A percentile compares a stretch with the other conserved stretches of the same genome.
Evolutionary conservation across 2,329 filamentous ascomycete genomes (phyloP).

Genomic region (Fusarium incarnatum): DNA sequence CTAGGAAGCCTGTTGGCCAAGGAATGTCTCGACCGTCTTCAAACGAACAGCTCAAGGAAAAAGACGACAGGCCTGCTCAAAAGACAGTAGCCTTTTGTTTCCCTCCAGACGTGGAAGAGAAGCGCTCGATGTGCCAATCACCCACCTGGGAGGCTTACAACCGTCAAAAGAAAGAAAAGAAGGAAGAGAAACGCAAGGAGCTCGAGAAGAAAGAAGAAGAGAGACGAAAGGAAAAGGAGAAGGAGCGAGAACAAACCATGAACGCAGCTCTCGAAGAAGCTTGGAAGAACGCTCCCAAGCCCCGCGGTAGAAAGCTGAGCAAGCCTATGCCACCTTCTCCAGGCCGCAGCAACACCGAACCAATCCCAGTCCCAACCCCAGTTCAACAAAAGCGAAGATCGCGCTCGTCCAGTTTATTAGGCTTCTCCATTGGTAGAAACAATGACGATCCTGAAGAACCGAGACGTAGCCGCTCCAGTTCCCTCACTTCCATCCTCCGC

Average conservation of each 20-base stretch:
- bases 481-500: conserved; percentile 52
- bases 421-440: conserved; percentile 38
- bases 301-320: conserved; percentile 48
- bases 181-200: conserved; percentile 59
- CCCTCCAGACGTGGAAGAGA: conserved; percentile 48
- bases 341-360: conserved; percentile 38
- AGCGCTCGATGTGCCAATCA: conserved; percentile 66
- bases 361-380: neutral
- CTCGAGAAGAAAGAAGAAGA: conserved; percentile 50
- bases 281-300: conserved; percentile 40
- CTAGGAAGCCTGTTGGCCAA: conserved; percentile 33
- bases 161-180: conserved; percentile 65
- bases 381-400: conserved; percentile 38
- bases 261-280: conserved; percentile 41
- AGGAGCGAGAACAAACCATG: conserved; percentile 33
- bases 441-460: conserved; percentile 40
- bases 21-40: conserved; percentile 14
- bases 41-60: conserved; percentile 20
- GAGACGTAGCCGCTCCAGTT: conserved; percentile 52
- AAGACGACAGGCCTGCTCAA: conserved; percentile 41
- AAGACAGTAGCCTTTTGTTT: conserved; percentile 51
- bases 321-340: conserved; percentile 49
- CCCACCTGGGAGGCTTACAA: conserved; percentile 71
- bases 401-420: conserved; percentile 46
- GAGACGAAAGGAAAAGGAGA: conserved; percentile 43